Conservation (phyloP, 2,329 filamentous ascomycete species). For the Monosporascus ibericus region DNA sequence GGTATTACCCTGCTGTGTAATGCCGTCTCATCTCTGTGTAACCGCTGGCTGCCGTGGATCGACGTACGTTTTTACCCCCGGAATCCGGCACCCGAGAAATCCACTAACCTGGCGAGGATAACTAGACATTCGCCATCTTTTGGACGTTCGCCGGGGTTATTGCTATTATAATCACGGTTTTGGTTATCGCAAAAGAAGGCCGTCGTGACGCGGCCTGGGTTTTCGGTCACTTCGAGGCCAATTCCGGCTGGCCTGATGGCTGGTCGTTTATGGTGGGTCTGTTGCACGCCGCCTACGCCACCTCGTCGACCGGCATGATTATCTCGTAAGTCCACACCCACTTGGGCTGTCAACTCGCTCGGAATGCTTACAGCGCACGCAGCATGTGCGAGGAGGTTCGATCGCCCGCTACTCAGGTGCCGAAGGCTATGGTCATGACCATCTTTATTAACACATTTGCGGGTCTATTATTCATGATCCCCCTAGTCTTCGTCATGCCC, state of each 20-base stretch:
- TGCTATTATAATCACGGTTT: constrained; percentile 55
- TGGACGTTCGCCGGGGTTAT: constrained; percentile 69
- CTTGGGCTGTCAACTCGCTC: constrained; percentile 5
- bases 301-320: constrained; percentile 74
- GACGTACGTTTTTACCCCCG: constrained; percentile 50
- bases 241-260: constrained; percentile 63
- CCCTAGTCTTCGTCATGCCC: constrained; percentile 63
- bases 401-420: constrained; percentile 60
- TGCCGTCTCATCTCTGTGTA: constrained; percentile 59
- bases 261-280: constrained; percentile 72
- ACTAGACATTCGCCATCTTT: constrained; percentile 63
- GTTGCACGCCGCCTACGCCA: constrained; percentile 66
- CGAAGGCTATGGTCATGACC: constrained; percentile 66
- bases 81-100: constrained; percentile 10
- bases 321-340: constrained; percentile 52
- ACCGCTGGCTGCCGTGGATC: constrained; percentile 59
- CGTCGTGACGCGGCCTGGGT: constrained; percentile 57
- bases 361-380: constrained; percentile 9
- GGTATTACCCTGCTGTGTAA: constrained; percentile 60
- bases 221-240: constrained; percentile 62
- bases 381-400: constrained; percentile 71
- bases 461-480: constrained; percentile 63
- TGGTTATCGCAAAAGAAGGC: constrained; percentile 63
- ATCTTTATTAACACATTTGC: constrained; percentile 60
- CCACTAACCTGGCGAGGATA: constrained; percentile 3